Percentiles rank a stretch among this genome's conserved stretches.
phyloP scores from a whole-genome alignment of 441 rosid species.

The Croton setiger region DNA sequence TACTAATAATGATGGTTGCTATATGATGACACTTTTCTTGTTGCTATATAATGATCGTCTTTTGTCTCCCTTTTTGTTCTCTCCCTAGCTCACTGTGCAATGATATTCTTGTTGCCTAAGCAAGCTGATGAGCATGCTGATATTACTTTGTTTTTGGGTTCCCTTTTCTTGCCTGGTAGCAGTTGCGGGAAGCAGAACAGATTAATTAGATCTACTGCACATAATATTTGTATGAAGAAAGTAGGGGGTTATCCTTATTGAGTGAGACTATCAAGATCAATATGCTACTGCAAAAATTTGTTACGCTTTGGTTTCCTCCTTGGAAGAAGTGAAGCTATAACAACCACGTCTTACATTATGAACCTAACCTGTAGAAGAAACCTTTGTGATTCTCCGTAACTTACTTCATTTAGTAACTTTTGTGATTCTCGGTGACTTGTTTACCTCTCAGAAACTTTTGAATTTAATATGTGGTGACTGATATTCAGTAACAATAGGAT shows the following conservation, averaged over 20 bases:
- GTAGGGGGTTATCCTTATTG: background rate
- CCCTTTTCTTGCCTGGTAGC: background rate
- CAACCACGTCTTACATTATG: background rate
- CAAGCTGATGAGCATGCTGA: conserved; percentile 13
- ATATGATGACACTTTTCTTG: background rate
- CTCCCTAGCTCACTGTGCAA: background rate
- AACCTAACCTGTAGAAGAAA: background rate
- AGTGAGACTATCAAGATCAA: background rate
- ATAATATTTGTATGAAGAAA: background rate
- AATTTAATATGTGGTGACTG: background rate
- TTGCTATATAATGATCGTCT: background rate
- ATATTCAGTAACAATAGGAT: background rate
- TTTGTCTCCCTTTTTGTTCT: conserved; percentile 11
- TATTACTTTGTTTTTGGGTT: background rate
- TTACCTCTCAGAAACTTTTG: background rate
- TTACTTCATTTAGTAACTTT: too few species aligned
- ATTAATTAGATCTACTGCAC: background rate
- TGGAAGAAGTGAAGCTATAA: background rate
- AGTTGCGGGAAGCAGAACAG: background rate
- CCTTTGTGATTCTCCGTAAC: too few species aligned
- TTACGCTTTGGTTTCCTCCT: background rate
- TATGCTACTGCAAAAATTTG: background rate
- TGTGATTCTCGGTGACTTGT: background rate
- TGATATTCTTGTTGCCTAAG: conserved; percentile 6
- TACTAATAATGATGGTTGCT: too few species aligned